Percentiles rank a stretch among this genome's conserved stretches.
These are phyloP conservation scores for Gleditsia sinensis DNA, from an alignment of 306 rosid genomes.

Conservation along the genomic window DNA sequence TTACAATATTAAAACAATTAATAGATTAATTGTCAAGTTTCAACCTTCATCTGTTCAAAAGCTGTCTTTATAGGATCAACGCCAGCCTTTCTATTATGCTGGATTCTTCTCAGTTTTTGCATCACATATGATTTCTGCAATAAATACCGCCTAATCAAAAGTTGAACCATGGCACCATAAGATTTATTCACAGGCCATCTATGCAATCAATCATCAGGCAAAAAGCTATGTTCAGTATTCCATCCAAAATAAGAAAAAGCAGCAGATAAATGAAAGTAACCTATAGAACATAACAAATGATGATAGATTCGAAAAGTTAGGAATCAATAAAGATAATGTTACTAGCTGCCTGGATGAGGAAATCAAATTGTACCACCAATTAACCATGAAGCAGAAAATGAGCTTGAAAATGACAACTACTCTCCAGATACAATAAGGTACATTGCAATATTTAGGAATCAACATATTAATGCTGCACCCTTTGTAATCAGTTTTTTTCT, in stretches of 20 bases:
- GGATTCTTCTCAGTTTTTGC: constrained; percentile 46
- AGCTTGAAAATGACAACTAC: background rate
- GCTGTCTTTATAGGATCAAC: constrained; percentile 88
- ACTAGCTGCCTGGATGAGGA: background rate
- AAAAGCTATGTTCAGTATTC: constrained; percentile 13
- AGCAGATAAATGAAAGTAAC: constrained; percentile 11
- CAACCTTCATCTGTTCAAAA: constrained; percentile 93
- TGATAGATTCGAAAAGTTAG: background rate
- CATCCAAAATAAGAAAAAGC: constrained; percentile 21
- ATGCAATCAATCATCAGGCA: background rate
- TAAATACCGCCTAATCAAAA: constrained; percentile 27
- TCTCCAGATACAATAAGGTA: background rate
- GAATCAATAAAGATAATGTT: background rate
- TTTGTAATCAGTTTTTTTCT: background rate
- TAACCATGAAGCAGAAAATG: background rate
- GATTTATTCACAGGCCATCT: constrained; percentile 3
- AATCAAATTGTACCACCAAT: background rate
- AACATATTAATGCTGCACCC: background rate
- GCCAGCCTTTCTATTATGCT: constrained; percentile 66
- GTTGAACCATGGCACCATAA: constrained; percentile 27
- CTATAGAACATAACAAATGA: background rate
- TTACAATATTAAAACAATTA: constrained; percentile 1
- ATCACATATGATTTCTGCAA: constrained; percentile 68
- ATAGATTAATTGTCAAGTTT: constrained; percentile 21
- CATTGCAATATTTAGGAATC: no score